Conservation (phyloP, 1,284 basidiomycete species). For the Cutaneotrichosporon cutaneum region DNA sequence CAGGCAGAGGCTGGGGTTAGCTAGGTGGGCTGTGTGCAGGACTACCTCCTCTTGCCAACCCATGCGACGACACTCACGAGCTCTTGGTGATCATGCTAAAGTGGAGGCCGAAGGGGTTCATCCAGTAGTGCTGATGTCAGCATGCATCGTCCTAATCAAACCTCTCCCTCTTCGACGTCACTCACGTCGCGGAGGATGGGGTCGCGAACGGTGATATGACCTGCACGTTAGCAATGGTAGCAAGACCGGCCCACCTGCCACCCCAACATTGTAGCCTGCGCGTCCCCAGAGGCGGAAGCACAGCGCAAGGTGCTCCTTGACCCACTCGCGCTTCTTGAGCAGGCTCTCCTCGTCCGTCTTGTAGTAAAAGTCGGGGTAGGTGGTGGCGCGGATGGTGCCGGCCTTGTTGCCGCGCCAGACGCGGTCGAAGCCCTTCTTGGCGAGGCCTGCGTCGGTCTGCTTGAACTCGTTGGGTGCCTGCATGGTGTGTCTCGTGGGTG, state of each 20-base stretch:
- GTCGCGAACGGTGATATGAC: conserved; percentile 66
- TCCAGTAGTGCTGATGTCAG: conserved; percentile 33
- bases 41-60: conserved; percentile 24
- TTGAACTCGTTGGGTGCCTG: conserved; percentile 4
- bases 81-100: conserved; percentile 56
- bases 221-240: too few species aligned
- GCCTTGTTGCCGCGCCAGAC: conserved; percentile 41
- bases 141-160: too few species aligned
- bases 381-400: conserved; percentile 34
- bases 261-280: conserved; percentile 62
- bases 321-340: conserved; percentile 40
- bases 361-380: conserved; percentile 33
- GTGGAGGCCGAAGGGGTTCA: conserved; percentile 55
- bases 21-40: neutral
- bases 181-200: conserved; percentile 6
- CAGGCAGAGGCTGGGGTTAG: conserved; percentile 36
- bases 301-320: conserved; percentile 56
- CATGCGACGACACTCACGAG: neutral
- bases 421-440: conserved; percentile 35
- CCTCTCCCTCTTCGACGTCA: too few species aligned
- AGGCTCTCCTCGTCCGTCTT: conserved; percentile 34
- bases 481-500: neutral
- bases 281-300: conserved; percentile 53
- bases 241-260: too few species aligned
- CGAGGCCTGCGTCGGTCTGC: conserved; percentile 25